A percentile compares a stretch with the other conserved stretches of the same genome.
Evolutionary conservation across 1,284 basidiomycete genomes (phyloP).

Genomic region (Schizophyllum commune): DNA sequence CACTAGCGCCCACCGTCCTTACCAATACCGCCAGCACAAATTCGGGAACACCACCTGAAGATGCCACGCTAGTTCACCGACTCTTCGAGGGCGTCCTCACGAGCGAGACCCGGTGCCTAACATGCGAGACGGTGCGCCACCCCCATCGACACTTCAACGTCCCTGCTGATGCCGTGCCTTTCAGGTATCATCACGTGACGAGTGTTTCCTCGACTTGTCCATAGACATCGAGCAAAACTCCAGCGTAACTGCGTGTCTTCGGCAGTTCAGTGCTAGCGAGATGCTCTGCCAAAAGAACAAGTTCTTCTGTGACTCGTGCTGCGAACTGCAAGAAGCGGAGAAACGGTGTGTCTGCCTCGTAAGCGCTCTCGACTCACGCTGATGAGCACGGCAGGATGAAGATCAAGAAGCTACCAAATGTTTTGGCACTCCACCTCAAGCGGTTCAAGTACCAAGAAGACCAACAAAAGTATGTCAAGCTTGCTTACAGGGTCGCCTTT

Average conservation of each 20-base stretch:
- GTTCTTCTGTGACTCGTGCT: conserved; percentile 97
- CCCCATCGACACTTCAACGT: not conserved
- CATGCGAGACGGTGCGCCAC: conserved; percentile 81
- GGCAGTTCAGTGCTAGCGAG: conserved; percentile 95
- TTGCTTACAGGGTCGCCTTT: conserved; percentile 94
- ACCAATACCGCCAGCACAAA: conserved; percentile 32
- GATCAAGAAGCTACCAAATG: conserved; percentile 91
- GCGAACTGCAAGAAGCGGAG: conserved; percentile 95
- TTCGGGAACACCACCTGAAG: conserved; percentile 33
- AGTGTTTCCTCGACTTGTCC: conserved; percentile 93
- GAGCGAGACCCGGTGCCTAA: conserved; percentile 94
- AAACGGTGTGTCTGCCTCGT: conserved; percentile 60
- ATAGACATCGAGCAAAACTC: conserved; percentile 98
- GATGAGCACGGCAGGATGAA: conserved; percentile 69
- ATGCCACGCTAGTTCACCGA: conserved; percentile 80
- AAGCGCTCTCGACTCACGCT: conserved; percentile 9
- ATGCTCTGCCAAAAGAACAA: conserved; percentile 98
- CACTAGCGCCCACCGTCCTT: conserved; percentile 33
- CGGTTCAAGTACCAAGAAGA: conserved; percentile 97
- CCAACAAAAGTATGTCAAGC: conserved; percentile 83
- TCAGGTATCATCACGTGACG: conserved; percentile 91
- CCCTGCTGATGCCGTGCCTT: conserved; percentile 4
- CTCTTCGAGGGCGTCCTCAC: conserved; percentile 92
- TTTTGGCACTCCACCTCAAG: conserved; percentile 93
- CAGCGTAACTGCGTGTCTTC: conserved; percentile 89